Base-by-base conservation (phyloP, 169 alveolate species). In the Theileria sp. region DNA sequence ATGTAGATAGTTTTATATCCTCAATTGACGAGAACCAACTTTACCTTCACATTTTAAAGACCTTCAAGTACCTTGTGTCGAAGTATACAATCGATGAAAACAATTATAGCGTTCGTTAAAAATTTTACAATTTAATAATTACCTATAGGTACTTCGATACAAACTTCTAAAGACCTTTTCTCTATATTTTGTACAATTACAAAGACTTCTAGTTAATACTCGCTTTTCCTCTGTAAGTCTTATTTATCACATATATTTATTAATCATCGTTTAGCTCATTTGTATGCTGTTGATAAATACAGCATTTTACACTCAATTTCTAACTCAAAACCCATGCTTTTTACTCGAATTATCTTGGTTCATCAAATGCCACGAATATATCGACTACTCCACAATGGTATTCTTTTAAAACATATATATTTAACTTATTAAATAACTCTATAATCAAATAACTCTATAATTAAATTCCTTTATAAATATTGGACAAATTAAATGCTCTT, bases 371-470 rank as follows among this genome's bases (percentile, higher is more conserved):
- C 81, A 76, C 77, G 28, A 23, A 17, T 76, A 77, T 19, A 6
- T 83, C 67, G 89, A 83, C 19, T 65, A 56, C 30, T 58, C 77
- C 15, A 83, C 89, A 21, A 83, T 83, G 89, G 81, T 71, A 64
- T 21, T 19, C 0, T 2, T 58, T 58, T 13, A 8, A n/a, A n/a
- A n/a, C n/a, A n/a, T n/a, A n/a, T n/a, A n/a, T n/a, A n/a, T n/a
- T n/a, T n/a, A n/a, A n/a, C n/a, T n/a, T n/a, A n/a, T n/a, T n/a
- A n/a, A n/a, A n/a, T n/a, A n/a, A n/a, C n/a, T n/a, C n/a, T 25
- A 60, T 28, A 25, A 25, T 60, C 8, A 8, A 60, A 60, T 28
- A 25, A 25, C 34, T 60, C 3, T 8, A 25, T 60, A 25, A 25
- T 60, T 5, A 8, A n/a, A n/a, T n/a, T n/a, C n/a, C 34, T 25